Evolutionary conservation across 2,329 filamentous ascomycete genomes (phyloP), one percentile per base, ranked within the genome.

Genomic region (Fusarium acutatum): DNA sequence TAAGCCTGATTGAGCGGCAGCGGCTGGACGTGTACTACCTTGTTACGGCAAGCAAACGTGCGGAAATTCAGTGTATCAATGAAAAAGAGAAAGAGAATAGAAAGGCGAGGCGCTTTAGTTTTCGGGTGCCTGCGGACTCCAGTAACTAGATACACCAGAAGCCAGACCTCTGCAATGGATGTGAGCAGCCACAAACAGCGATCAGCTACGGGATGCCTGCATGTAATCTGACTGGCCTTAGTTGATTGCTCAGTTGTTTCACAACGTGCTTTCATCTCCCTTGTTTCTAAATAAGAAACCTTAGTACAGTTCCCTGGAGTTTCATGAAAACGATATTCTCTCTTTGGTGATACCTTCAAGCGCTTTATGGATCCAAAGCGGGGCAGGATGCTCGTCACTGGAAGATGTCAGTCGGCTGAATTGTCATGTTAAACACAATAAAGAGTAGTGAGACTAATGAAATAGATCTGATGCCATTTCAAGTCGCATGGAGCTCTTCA

Each of bases 31-130:
- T 26, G 35, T 26, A 34, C 40, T 38, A 28, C 50, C 10, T 26
- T 28, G 40, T 44, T 49, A 50, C 20, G 26, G 34, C 15, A 34
- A 35, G 34, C 49, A 34, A 26, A 53, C 40, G 40, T 37, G 61
- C 30, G 35, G 49, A 24, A 35, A 37, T 65, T 28, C 20, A 41
- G n/a, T 22, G 43, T 38, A 41, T 41, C 32, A 35, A 47, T 46
- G 32, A 30, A 32, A 7, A 37, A 59, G 52, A 54, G 26, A 47
- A 40, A 32, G 34, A 32, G 38, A 6, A 8, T 32, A 22, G 26
- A 41, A 50, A 58, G 69, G 37, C 68, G 54, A 72, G 50, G 37
- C 37, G 44, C 37, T 64, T 64, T 35, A 22, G 38, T 53, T 69
- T 17, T 47, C 54, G 41, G 58, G 43, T 59, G 41, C 38, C 47